Evolutionary conservation across 352 stramenopile genomes (phyloP).

Genomic region (Globisporangium middletonii): DNA sequence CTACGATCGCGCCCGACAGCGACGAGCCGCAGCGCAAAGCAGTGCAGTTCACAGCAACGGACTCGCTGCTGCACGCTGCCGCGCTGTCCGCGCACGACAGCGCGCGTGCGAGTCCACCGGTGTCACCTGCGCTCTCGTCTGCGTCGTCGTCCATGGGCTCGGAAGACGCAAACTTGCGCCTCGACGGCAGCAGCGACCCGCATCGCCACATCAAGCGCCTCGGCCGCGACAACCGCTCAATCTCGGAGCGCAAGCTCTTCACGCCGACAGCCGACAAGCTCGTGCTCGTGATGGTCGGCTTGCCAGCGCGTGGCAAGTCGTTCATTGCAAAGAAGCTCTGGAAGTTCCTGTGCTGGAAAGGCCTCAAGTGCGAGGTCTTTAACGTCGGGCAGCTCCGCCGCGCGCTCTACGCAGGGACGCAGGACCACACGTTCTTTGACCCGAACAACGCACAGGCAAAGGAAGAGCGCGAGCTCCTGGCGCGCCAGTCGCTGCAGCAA

Average conservation of each 20-base stretch:
- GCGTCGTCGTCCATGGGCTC: constrained; percentile 7
- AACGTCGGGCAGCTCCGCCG: constrained; percentile 94
- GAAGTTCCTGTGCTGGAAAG: constrained; percentile 81
- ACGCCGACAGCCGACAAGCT: constrained; percentile 90
- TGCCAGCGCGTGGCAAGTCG: constrained; percentile 94
- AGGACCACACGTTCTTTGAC: constrained; percentile 92
- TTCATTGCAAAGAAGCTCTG: constrained; percentile 92
- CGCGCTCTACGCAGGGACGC: constrained; percentile 54
- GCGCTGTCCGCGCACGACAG: not conserved
- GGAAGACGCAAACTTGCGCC: constrained; percentile 2
- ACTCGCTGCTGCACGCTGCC: not conserved
- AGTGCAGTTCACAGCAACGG: constrained; percentile 2
- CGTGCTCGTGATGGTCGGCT: constrained; percentile 93
- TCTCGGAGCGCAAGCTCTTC: constrained; percentile 72
- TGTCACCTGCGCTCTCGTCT: constrained; percentile 13
- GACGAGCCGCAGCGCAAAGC: constrained; percentile 12
- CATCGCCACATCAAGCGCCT: constrained; percentile 9
- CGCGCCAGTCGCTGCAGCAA: constrained; percentile 64
- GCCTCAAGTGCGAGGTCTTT: constrained; percentile 85
- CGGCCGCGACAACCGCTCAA: constrained; percentile 21
- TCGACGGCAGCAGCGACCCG: constrained; percentile 5
- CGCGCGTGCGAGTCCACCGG: not conserved
- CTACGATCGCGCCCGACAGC: constrained; percentile 8
- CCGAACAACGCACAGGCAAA: constrained; percentile 77
- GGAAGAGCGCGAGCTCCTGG: constrained; percentile 75